Conservation (phyloP, 345 rosid genomes). For the Viola odorata region DNA sequence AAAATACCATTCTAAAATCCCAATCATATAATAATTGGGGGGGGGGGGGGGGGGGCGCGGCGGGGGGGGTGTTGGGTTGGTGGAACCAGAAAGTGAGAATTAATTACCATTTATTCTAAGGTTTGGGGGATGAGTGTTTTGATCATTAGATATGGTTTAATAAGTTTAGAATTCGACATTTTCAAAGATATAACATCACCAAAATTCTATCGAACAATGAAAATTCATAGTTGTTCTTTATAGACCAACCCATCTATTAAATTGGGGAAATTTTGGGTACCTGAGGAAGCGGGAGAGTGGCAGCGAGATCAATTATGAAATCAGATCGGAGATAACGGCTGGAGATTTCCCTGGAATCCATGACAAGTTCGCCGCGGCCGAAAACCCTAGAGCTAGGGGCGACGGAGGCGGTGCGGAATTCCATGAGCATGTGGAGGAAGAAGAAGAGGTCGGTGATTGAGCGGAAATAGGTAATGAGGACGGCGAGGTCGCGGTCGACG, state of each 20-base stretch:
- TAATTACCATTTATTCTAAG: too few relatives aligned
- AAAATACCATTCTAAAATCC: not conserved
- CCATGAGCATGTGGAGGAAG: conserved; percentile 56
- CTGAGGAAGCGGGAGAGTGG: conserved; percentile 84
- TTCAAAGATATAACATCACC: too few relatives aligned
- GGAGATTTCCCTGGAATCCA: conserved; percentile 69
- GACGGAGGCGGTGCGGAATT: conserved; percentile 79
- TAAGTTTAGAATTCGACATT: too few relatives aligned
- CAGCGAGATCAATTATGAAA: conserved; percentile 70
- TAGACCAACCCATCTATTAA: not conserved
- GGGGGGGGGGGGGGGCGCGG: too few relatives aligned
- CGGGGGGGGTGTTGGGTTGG: too few relatives aligned
- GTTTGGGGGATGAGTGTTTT: too few relatives aligned
- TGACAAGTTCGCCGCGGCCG: conserved; percentile 84
- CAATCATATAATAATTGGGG: not conserved
- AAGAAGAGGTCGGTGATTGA: conserved; percentile 59
- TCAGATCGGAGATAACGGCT: conserved; percentile 58
- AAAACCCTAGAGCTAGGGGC: conserved; percentile 71
- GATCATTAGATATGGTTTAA: too few relatives aligned
- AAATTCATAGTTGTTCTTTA: not conserved
- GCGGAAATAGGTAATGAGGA: conserved; percentile 60
- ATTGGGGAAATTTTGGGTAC: conserved; percentile 9
- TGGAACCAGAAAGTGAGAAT: too few relatives aligned
- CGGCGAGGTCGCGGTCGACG: conserved; percentile 41
- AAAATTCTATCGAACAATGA: too few relatives aligned